Percentiles rank a stretch among this genome's conserved stretches.
phyloP scores from a whole-genome alignment of 106 monocot genomes.

The Acorus calamus region DNA sequence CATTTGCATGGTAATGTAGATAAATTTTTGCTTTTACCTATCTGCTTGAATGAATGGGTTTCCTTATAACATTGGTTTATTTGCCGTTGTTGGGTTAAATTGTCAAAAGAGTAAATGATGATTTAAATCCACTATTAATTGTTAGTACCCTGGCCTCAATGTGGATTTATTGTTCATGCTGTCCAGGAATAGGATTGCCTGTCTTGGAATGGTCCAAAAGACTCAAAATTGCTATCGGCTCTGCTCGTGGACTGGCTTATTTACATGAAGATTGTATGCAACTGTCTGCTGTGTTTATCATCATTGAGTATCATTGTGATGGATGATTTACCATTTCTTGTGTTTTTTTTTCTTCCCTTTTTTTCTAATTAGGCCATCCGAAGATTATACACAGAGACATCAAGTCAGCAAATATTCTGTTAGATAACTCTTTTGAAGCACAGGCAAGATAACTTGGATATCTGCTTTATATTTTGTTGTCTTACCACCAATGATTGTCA shows the following conservation, averaged over 20 bases:
- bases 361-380: constrained; percentile 8
- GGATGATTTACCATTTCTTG: not conserved
- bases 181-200: not conserved
- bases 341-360: not conserved
- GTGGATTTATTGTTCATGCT: too few relatives aligned
- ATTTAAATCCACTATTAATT: too few relatives aligned
- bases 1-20: constrained; percentile 11
- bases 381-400: constrained; percentile 14
- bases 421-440: constrained; percentile 14
- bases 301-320: not conserved
- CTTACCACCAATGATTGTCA: not conserved
- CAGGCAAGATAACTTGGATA: not conserved
- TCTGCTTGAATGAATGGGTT: constrained; percentile 5
- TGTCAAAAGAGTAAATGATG: too few relatives aligned
- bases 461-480: not conserved
- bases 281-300: too few relatives aligned
- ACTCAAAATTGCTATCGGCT: constrained; percentile 39
- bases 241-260: constrained; percentile 48
- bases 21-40: not conserved
- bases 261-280: constrained; percentile 60
- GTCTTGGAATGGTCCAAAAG: constrained; percentile 52
- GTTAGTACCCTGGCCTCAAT: not conserved
- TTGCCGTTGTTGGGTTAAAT: too few relatives aligned
- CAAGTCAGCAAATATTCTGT: constrained; percentile 18
- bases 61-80: too few relatives aligned